Evolutionary conservation across 2,329 filamentous ascomycete species (phyloP).

Genomic region (Lasiodiplodia theobromae): DNA sequence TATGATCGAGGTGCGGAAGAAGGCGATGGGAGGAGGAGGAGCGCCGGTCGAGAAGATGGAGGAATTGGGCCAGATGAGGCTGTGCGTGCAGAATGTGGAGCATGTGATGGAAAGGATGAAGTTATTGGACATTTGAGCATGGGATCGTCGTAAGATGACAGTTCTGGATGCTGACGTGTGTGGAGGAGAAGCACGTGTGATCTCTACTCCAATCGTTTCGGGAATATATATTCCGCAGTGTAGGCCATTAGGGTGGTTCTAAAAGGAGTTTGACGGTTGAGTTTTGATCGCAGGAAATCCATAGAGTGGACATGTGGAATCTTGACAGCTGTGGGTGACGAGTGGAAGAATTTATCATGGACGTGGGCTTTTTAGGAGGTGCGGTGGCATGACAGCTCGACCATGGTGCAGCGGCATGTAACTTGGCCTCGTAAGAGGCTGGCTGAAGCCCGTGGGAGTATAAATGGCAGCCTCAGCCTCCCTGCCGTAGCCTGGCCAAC

Average conservation of each 20-base stretch:
- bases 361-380: background rate
- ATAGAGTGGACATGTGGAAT: background rate
- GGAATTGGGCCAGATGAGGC: slow-evolving; percentile 2
- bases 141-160: background rate
- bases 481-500: slow-evolving; percentile 60
- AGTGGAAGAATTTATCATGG: background rate
- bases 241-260: background rate
- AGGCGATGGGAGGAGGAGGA: slow-evolving; percentile 8
- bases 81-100: slow-evolving; percentile 25
- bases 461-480: slow-evolving; percentile 24
- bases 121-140: slow-evolving; percentile 6
- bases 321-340: background rate
- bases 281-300: background rate
- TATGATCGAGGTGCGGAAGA: slow-evolving; percentile 11
- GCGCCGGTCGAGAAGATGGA: background rate
- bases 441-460: background rate
- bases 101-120: slow-evolving; percentile 7
- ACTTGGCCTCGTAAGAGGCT: background rate
- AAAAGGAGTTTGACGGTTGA: background rate
- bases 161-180: background rate
- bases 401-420: background rate
- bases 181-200: background rate
- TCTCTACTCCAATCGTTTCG: slow-evolving; percentile 1
- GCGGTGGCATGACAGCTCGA: background rate
- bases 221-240: background rate